Percentiles rank a stretch among this genome's conserved stretches.
Evolutionary conservation across 257 asterid genomes (phyloP).

Genomic region (Mitragyna speciosa): DNA sequence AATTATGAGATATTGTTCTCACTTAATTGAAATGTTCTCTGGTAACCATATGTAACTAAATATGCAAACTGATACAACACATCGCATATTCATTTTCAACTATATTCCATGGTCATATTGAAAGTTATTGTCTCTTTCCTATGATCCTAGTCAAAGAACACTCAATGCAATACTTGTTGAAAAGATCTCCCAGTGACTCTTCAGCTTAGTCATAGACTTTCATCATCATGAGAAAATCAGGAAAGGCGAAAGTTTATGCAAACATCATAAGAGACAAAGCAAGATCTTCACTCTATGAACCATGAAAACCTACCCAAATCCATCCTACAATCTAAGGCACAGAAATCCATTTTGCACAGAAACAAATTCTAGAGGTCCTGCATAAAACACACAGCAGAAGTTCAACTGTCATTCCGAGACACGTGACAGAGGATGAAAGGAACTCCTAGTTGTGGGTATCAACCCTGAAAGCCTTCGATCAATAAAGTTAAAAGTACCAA

Average conservation of each 20-base stretch:
- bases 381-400: neutral
- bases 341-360: too few relatives aligned
- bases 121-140: too few relatives aligned
- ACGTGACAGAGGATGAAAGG: neutral
- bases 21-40: neutral
- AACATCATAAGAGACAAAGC: constrained; percentile 5
- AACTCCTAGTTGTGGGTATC: neutral
- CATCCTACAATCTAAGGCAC: neutral
- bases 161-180: neutral
- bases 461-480: constrained; percentile 1
- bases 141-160: neutral
- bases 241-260: constrained; percentile 2
- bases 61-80: neutral
- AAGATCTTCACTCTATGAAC: neutral
- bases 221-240: neutral
- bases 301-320: neutral
- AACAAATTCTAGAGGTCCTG: neutral
- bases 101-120: neutral
- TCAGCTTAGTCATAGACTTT: neutral
- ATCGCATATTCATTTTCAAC: neutral
- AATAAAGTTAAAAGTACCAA: neutral
- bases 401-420: neutral
- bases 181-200: neutral
- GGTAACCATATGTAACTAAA: neutral
- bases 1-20: too few relatives aligned